Percentiles rank a stretch among this genome's conserved stretches.
phyloP scores from a whole-genome alignment of 768 basidiomycete species.

The Lactarius tabidus region DNA sequence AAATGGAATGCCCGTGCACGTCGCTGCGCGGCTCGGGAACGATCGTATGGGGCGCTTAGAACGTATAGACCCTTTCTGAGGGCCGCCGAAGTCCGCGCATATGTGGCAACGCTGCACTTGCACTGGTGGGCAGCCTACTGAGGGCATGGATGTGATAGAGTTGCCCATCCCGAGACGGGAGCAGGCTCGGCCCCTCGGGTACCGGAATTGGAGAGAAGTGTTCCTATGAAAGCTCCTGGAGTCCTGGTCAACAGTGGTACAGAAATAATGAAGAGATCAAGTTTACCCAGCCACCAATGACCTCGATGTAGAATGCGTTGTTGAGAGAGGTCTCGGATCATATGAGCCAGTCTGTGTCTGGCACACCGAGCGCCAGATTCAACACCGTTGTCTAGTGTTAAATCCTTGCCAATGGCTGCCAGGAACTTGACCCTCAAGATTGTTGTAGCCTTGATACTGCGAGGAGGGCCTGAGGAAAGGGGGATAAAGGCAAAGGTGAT shows the following conservation, averaged over 20 bases:
- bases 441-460: too few relatives aligned
- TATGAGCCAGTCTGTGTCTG: constrained; percentile 20
- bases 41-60: too few relatives aligned
- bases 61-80: too few relatives aligned
- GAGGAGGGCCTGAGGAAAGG: too few relatives aligned
- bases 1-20: too few relatives aligned
- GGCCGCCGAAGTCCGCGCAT: too few relatives aligned
- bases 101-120: too few relatives aligned
- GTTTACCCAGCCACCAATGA: constrained; percentile 20
- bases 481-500: too few relatives aligned
- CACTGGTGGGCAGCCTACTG: too few relatives aligned
- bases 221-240: constrained; percentile 8
- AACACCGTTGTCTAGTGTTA: constrained; percentile 17
- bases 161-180: constrained; percentile 2
- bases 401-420: neutral
- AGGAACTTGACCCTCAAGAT: too few relatives aligned
- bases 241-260: neutral
- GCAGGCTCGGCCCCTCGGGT: constrained; percentile 7
- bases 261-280: neutral
- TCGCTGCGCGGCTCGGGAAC: too few relatives aligned
- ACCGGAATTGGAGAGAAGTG: constrained; percentile 10
- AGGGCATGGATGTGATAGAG: neutral
- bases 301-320: too few relatives aligned
- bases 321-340: constrained; percentile 19
- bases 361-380: constrained; percentile 10